Base-by-base conservation (phyloP, 768 basidiomycete species). In the Termitomyces sp. region DNA sequence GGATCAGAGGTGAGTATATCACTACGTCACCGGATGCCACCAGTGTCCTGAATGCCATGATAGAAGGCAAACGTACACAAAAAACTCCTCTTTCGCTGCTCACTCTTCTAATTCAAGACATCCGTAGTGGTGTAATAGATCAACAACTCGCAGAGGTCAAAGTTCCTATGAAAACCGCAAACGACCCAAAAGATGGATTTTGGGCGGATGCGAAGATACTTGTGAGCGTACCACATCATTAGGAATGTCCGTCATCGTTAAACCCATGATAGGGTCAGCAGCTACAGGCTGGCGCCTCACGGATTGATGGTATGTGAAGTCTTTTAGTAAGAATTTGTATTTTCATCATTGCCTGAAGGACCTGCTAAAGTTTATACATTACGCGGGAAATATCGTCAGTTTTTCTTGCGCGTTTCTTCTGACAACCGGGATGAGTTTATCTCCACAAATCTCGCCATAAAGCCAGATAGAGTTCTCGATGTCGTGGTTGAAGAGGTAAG, bases 191-290 rank as follows among this genome's bases (percentile, higher is more conserved):
- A 37, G 84, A 81, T 61, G 82, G 84, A 5, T 87, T 78, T 63
- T 90, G 88, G 88, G 88, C 82, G 6, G 82, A 88, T 65, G 86
- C 88, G 2, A 76, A 77, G 60, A 82, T 87, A 36, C 72, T 91
- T 39, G 79, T 80, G 58, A 60, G 78, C 65, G 9, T 16, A 32
- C 10, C 31, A 3, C 12, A 37, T 24, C 18, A 24, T 12, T 31
- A 31, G 27, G 5, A 18, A 31, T 31, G 31, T 20, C 43, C 7
- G 32, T 43, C 26, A 31, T 44, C 27, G 57, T 44, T 42, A 50
- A 34, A 46, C 20, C 16, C 56, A 8, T 16, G 5, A 20, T 20
- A 82, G 73, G 77, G 79, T 46, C 71, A 79, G 13, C 74, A 76
- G 57, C 74, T 90, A 24, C 88, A 91, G 67, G 62, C 67, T 0